Percentiles rank a stretch among this genome's conserved stretches.
Evolutionary conservation across 2,329 filamentous ascomycete species (phyloP).

Genomic region (Alternaria triticimaculans): DNA sequence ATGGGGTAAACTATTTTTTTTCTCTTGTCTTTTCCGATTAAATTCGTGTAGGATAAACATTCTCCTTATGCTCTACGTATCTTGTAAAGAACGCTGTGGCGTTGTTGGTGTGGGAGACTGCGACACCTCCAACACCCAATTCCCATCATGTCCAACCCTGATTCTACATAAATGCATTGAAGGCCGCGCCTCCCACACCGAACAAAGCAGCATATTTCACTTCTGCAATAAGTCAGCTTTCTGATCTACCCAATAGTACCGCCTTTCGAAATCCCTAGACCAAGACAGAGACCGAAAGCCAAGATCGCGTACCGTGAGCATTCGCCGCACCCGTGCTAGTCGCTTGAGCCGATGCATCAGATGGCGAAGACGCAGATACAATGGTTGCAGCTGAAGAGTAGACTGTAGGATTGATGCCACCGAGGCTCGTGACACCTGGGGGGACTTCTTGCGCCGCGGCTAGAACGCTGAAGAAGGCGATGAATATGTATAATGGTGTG

Average conservation of each 20-base stretch:
- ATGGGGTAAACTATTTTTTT: not conserved
- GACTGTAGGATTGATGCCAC: not conserved
- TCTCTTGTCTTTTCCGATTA: not conserved
- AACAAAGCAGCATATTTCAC: not conserved
- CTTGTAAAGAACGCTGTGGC: not conserved
- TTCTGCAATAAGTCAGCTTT: not conserved
- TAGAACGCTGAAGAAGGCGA: not conserved
- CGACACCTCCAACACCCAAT: not conserved
- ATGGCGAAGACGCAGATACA: not conserved
- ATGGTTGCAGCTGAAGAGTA: not conserved
- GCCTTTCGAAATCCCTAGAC: not conserved
- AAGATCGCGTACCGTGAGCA: not conserved
- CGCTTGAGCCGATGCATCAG: not conserved
- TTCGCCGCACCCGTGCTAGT: not conserved
- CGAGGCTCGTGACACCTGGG: not conserved
- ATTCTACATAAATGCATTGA: not conserved
- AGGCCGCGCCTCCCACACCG: not conserved
- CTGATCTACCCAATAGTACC: not conserved
- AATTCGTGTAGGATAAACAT: not conserved
- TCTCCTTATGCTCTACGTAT: not conserved
- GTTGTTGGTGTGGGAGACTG: not conserved
- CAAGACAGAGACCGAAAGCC: not conserved
- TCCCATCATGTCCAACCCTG: too few species aligned
- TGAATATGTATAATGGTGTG: too few species aligned
- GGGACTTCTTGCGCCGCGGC: not conserved